Evolutionary conservation across 2,329 filamentous ascomycete genomes (phyloP), one percentile per base, ranked within the genome.

Genomic region (Penicillium brasilianum): DNA sequence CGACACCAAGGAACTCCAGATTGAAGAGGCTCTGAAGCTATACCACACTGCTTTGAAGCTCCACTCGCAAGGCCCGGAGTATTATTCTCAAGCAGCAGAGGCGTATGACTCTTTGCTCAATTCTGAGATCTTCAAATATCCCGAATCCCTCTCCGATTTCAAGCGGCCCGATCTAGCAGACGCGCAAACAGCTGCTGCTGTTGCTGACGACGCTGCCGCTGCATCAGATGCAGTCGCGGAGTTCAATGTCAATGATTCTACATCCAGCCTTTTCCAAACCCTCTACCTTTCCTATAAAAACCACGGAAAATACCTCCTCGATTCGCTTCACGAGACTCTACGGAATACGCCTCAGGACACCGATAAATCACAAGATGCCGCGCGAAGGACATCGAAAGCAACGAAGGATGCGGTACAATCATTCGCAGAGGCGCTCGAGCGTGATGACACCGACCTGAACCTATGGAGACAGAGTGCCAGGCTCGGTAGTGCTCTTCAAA

Each of bases 261-360:
- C 88, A 2, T 91, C 89, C 16, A 95, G 90, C 72, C 81, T 98
- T 10, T 89, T 92, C 0, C 93, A 97, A 72, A 93, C 96, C 11
- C 84, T 98, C 20, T 97, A 97, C 71, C 85, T 99, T 8, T 91
- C 94, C 1, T 92, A 96, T 82, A 99, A 98, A 77, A 99, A 98
- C 70, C 89, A 94, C 78, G 95, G 93, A 44, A 92, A 98, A 72
- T 97, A 96, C 72, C 82, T 90, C 60, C 82, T 99, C n/a, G 94
- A 99, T 74, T 81, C 80, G 60, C 86, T 90, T 67, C 88, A 83
- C 68, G 80, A 86, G 75, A 83, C 78, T 46, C 66, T 84, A 22
- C 68, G 70, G 32, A 65, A 61, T 20, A 22, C 58, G 20, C 39
- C 60, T n/a, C 22, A 65, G 41, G 62, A 62, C 0, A 36, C 71